These are phyloP conservation scores for Populus euphratica DNA, from an alignment of 345 rosid species.

Conservation along the genomic window DNA sequence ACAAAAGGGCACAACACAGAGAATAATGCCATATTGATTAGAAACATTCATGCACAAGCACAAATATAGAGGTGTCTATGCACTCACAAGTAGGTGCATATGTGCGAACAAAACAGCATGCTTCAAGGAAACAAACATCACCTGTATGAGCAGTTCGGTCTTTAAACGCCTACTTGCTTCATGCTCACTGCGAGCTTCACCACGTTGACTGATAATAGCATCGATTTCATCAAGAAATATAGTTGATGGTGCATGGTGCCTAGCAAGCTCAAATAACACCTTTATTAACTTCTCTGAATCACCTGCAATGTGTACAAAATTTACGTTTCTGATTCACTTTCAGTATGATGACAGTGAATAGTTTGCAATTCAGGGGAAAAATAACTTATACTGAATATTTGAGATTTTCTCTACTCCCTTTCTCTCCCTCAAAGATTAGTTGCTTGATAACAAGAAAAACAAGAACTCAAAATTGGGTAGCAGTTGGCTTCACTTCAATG, in stretches of 20 bases:
- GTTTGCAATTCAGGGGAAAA: neutral
- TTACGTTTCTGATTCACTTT: constrained; percentile 14
- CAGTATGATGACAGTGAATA: neutral
- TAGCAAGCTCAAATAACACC: constrained; percentile 93
- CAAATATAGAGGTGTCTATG: neutral
- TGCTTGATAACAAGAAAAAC: neutral
- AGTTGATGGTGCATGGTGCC: constrained; percentile 95
- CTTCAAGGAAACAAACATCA: constrained; percentile 28
- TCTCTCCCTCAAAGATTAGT: neutral
- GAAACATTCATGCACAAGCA: neutral
- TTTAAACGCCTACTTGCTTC: constrained; percentile 99
- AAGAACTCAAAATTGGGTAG: neutral
- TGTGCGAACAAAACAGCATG: neutral
- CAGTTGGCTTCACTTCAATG: neutral
- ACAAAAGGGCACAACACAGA: neutral
- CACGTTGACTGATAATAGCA: constrained; percentile 95
- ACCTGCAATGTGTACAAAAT: constrained; percentile 47
- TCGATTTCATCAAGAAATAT: constrained; percentile 97
- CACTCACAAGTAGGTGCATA: neutral
- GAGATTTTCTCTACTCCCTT: neutral
- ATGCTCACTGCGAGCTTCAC: constrained; percentile 93
- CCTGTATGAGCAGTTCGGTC: constrained; percentile 98
- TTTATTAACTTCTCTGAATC: constrained; percentile 92
- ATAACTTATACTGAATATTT: neutral
- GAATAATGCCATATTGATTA: neutral